phyloP scores from a whole-genome alignment of 2,329 filamentous ascomycete species.

The Plectosphaerella sp. region DNA sequence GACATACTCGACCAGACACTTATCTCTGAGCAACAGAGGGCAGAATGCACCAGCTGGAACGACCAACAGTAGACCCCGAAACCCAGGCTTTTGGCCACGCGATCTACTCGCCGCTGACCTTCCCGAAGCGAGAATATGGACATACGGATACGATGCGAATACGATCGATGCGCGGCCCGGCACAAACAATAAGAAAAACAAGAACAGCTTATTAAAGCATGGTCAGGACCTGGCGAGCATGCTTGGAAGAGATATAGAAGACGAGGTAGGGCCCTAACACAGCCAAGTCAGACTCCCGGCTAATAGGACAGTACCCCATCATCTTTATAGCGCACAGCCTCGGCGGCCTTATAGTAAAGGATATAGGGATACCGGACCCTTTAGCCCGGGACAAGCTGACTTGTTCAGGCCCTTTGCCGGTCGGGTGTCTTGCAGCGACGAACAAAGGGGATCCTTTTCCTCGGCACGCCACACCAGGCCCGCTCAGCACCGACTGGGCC shows the following conservation, averaged over 20 bases:
- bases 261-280: background rate
- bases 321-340: conserved; percentile 21
- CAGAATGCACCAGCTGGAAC: background rate
- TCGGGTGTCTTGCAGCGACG: conserved; percentile 17
- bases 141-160: conserved; percentile 35
- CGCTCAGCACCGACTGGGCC: conserved; percentile 24
- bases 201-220: conserved; percentile 31
- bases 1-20: conserved; percentile 8
- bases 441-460: conserved; percentile 30
- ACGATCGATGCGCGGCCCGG: conserved; percentile 27
- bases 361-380: background rate
- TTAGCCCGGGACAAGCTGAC: background rate
- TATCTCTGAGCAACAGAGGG: background rate
- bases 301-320: background rate
- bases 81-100: conserved; percentile 26
- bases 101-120: conserved; percentile 30
- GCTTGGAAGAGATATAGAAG: conserved; percentile 20
- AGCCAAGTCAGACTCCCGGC: background rate
- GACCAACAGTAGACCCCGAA: background rate
- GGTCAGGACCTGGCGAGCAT: conserved; percentile 21
- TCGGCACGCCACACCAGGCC: conserved; percentile 34
- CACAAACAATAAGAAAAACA: conserved; percentile 31
- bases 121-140: conserved; percentile 29
- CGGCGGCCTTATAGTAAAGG: conserved; percentile 22
- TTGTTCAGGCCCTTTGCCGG: conserved; percentile 21